Base-by-base conservation (phyloP, 768 basidiomycete species). In the Stropharia rugosoannulata region DNA sequence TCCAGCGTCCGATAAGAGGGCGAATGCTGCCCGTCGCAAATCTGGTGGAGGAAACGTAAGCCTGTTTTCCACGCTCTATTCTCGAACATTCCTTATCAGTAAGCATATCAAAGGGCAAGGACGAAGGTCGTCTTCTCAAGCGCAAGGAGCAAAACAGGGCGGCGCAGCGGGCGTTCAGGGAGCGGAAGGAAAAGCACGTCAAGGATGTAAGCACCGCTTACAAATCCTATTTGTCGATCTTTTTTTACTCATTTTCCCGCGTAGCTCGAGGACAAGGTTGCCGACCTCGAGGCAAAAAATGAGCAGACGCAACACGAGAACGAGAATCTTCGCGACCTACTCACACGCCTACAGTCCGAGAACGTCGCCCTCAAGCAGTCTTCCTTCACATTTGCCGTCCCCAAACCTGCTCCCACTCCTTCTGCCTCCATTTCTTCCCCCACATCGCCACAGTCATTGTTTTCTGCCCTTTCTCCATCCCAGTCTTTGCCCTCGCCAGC, bases 101-200 rank as follows among this genome's bases (percentile, higher is more conserved):
- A 35, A 16, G 32, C 36, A 27, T n/a, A 54, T 54, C 42, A 43
- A 45, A 75, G 72, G 62, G 66, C 35, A 78, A 90, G 72, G 92
- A 95, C 61, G 91, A 93, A 64, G 71, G 79, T 4, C 82, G 90
- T 19, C 72, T 93, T 4, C 58, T 90, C 60, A 95, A 96, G 67
- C 86, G 96, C 59, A 98, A 98, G 74, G 92, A 98, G 64, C 96
- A 98, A 73, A 99, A 99, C 64, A 81, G 96, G 53, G 94, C 95
- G 3, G 96, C 96, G 6, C 97, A 99, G 72, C 86, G 96, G 51
- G 96, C 96, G 1, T 99, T 99, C 77, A 79, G 96, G 53, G 97
- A 98, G 71, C 82, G 96, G 58, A 95, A 98, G 73, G 96, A 99
- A 75, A 93, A 92, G 65, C 95, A 97, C 70, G 93, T 98, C 61